A percentile compares a stretch with the other conserved stretches of the same genome.
These are phyloP conservation scores for Allodekkera sacchari DNA, from an alignment of 805 yeast genomes.

Conservation along the genomic window DNA sequence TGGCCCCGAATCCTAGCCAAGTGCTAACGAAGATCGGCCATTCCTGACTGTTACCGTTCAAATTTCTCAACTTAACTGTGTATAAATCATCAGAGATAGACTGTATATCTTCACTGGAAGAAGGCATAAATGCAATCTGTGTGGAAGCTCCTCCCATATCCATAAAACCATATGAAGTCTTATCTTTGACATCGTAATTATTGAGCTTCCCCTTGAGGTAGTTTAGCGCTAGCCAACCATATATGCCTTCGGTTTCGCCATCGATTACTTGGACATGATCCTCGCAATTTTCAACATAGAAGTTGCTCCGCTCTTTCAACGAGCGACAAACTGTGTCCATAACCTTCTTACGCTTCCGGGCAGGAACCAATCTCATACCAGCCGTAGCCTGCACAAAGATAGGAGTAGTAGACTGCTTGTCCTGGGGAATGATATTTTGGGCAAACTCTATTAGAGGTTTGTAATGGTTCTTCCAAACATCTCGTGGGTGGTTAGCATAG, in stretches of 20 bases:
- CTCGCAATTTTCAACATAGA: slow-evolving; percentile 50
- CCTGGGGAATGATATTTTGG: slow-evolving; percentile 55
- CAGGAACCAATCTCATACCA: slow-evolving; percentile 79
- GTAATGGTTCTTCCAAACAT: slow-evolving; percentile 69
- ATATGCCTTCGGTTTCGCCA: slow-evolving; percentile 90
- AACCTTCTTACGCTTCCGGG: slow-evolving; percentile 42
- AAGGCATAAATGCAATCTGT: slow-evolving; percentile 89
- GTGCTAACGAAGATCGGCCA: slow-evolving; percentile 92
- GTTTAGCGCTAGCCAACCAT: slow-evolving; percentile 92
- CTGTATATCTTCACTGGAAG: slow-evolving; percentile 44
- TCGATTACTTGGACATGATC: slow-evolving; percentile 80
- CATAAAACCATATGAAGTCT: slow-evolving; percentile 76
- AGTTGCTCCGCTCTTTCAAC: slow-evolving; percentile 46
- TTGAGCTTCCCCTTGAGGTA: slow-evolving; percentile 66
- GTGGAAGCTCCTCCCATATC: slow-evolving; percentile 99
- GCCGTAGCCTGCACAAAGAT: slow-evolving; percentile 92
- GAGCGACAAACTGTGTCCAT: slow-evolving; percentile 52
- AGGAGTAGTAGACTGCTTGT: slow-evolving; percentile 61
- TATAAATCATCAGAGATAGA: slow-evolving; percentile 70
- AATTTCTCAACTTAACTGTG: slow-evolving; percentile 52
- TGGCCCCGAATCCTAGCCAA: slow-evolving; percentile 98
- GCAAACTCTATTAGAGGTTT: slow-evolving; percentile 61
- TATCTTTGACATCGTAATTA: slow-evolving; percentile 29
- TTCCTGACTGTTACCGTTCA: slow-evolving; percentile 60
- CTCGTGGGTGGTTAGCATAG: slow-evolving; percentile 41